Conservation (phyloP, 768 basidiomycete genomes). For the Leccinum truebloodii region DNA sequence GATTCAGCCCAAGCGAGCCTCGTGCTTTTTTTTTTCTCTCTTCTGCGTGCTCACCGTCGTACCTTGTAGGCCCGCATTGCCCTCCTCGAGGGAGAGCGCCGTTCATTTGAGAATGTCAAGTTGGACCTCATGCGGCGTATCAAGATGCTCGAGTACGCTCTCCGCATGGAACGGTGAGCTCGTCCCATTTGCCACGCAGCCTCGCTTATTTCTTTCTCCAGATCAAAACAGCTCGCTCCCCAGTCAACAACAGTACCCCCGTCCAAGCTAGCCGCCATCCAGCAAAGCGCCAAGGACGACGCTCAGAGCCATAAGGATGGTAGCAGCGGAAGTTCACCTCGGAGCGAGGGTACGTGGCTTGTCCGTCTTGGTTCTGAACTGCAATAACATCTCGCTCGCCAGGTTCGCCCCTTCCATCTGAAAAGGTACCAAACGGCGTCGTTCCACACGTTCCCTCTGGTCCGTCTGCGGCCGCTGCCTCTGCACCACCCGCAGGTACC, state of each 20-base stretch:
- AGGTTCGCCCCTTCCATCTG: conserved; percentile 76
- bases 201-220: conserved; percentile 36
- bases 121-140: conserved; percentile 94
- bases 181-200: conserved; percentile 2
- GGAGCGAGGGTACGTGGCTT: conserved; percentile 67
- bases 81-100: conserved; percentile 92
- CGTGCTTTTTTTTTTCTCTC: not conserved
- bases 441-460: conserved; percentile 58
- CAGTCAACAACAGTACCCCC: conserved; percentile 61
- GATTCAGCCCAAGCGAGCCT: not conserved
- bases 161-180: conserved; percentile 90
- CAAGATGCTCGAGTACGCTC: conserved; percentile 98
- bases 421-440: conserved; percentile 66
- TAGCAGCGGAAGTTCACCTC: conserved; percentile 80
- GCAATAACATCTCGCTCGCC: conserved; percentile 10
- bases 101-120: conserved; percentile 97
- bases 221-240: conserved; percentile 74
- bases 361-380: conserved; percentile 2
- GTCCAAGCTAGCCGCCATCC: conserved; percentile 63
- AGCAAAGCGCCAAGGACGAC: conserved; percentile 71
- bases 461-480: conserved; percentile 25
- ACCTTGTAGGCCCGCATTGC: conserved; percentile 85
- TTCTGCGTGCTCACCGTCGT: conserved; percentile 15
- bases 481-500: conserved; percentile 40
- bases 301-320: conserved; percentile 72